Base-by-base conservation (phyloP, 805 yeast genomes). In the Starmerella sp. region DNA sequence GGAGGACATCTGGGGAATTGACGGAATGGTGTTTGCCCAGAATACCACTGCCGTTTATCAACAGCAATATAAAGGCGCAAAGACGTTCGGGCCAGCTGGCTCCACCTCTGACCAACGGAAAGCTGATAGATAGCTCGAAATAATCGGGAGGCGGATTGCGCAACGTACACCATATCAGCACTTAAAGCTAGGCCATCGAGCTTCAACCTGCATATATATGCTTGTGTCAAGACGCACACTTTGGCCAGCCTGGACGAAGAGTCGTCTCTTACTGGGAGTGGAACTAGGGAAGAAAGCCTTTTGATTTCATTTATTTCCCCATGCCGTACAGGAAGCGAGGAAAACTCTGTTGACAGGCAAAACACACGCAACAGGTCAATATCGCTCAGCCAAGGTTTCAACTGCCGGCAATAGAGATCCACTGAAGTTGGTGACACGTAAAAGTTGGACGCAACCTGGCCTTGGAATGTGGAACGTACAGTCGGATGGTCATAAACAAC, bases 111-210 rank as follows among this genome's bases (percentile, higher is more conserved):
- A 52, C 76, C 73, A 47, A 86, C 61, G 9, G 86, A 78, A 36
- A 93, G 79, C 65, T 91, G 96, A 66, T 78, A 81, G 59, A 95
- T 77, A 0, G 97, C 97, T 55, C 97, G 72, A 54, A 90, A 73
- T 39, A 93, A 69, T 65, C 99, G 77, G 3, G 95, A 91, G 0
- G 96, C 97, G 42, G 95, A 87, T 68, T 93, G 97, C 0, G 93
- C 85, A 42, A 93, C 80, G 66, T 86, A 93, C 3, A 87, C 76
- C 96, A 90, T 88, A 71, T 93, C 99, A 0, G 96, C 81, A 77
- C 84, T 81, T 57, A 95, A 70, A 0, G 97, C 96, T 71, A 87
- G 86, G 0, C 97, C 97, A 0, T 85, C 93, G 15, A 93, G 72
- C 9, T 74, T 71, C 29, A 90, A 71, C 38, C 82, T 70, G 0